Base-by-base conservation (phyloP, 2,329 filamentous ascomycete genomes). In the Alternaria conjuncta region DNA sequence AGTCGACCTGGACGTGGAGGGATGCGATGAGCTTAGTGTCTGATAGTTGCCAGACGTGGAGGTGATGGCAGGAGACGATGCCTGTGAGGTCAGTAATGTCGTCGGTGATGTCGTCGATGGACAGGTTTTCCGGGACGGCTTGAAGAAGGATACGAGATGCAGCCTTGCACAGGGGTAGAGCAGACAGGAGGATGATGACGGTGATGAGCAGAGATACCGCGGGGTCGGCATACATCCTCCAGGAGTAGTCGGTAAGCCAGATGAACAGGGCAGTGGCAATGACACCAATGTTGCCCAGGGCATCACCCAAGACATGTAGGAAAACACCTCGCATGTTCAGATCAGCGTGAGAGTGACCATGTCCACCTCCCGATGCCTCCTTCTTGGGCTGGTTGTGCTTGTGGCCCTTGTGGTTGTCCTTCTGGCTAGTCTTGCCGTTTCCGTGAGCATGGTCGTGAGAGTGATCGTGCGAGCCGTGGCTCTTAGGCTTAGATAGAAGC, bases 21-120 rank as follows among this genome's bases (percentile, higher is more conserved):
- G 92, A 96, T 12, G 96, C 95, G 41, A 99, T 91, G 32, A 97
- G 86, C 83, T 97, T 97, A 56, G 94, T 96, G 77, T 98, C 95
- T 15, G 92, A 97, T 32, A 99, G 87, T 80, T 98, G 95, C 96
- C 96, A 99, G 66, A 99, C 94, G 78, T 99, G 96, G 21, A 99
- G 86, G 79, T 99, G 95, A 81, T 99, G 96, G 76, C 94, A 97
- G 78, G 92, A 93, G 65, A 96, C 85, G 51, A 99, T 92, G 45
- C 94, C 94, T 0, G 92, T 91, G 6, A 99, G 88, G 15, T 87
- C 83, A 76, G 94, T 88, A 57, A 99, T 97, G 78, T 99, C 96
- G 69, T 95, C 90, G 70, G 93, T 92, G 80, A 99, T 95, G 63
- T 98, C 92, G 68, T 94, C 91, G 60, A 97, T 88, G 71, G 90